Evolutionary conservation across 2,329 filamentous ascomycete species (phyloP).

Genomic region (Hypocrella siamensis): DNA sequence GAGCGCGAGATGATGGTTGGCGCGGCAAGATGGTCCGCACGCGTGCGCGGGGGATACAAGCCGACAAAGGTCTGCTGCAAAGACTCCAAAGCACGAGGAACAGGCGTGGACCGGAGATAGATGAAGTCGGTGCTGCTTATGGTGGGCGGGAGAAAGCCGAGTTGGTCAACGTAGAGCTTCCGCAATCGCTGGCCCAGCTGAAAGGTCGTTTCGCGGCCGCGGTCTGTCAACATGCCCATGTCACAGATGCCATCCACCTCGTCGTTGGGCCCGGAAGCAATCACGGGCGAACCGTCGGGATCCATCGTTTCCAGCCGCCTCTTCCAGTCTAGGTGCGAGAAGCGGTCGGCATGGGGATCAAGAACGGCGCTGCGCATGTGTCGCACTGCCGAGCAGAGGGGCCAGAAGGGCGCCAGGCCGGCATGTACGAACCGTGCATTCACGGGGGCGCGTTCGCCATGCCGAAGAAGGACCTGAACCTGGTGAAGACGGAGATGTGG

Average conservation of each 20-base stretch:
- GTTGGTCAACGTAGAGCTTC: conserved; percentile 57
- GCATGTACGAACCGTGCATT: conserved; percentile 76
- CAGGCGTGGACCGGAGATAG: conserved; percentile 59
- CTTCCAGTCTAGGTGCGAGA: conserved; percentile 40
- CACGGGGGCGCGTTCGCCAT: conserved; percentile 73
- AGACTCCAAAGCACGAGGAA: conserved; percentile 62
- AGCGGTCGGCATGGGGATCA: conserved; percentile 20
- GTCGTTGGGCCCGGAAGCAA: conserved; percentile 51
- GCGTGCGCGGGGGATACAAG: conserved; percentile 47
- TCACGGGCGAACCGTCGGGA: conserved; percentile 47
- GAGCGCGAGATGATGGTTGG: conserved; percentile 51
- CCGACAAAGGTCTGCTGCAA: conserved; percentile 62
- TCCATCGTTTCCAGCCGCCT: conserved; percentile 76
- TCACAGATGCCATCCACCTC: conserved; percentile 73
- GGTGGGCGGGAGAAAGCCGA: conserved; percentile 50
- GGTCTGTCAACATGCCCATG: conserved; percentile 61
- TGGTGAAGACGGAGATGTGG: conserved; percentile 64
- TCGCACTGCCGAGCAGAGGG: conserved; percentile 69
- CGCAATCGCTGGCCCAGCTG: conserved; percentile 53
- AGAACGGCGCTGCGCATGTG: conserved; percentile 45
- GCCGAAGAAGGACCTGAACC: conserved; percentile 73
- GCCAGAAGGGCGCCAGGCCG: conserved; percentile 59
- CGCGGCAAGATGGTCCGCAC: conserved; percentile 32
- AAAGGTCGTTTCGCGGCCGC: conserved; percentile 56
- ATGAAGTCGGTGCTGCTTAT: conserved; percentile 44